Conservation (phyloP, 139 green algal genomes). For the Limnomonas spitsbergensis region DNA sequence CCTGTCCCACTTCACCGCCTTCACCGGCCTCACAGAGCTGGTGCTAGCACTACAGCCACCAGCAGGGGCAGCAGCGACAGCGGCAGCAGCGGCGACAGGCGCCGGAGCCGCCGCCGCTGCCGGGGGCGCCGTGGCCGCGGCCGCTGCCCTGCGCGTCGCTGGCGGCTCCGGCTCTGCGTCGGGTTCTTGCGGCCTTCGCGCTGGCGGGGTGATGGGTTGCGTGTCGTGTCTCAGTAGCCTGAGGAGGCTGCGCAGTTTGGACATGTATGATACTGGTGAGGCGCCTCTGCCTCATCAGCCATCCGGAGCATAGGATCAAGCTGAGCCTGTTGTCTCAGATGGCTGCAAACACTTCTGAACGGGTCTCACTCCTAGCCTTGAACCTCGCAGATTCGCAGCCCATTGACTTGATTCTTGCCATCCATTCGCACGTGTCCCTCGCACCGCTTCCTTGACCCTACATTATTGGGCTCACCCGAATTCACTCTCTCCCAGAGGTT, state of each 20-base stretch:
- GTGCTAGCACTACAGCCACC: constrained; percentile 1
- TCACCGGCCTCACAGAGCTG: constrained; percentile 3
- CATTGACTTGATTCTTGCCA: no score
- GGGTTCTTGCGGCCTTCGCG: background rate
- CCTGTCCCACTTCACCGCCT: background rate
- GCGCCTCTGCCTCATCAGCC: no score
- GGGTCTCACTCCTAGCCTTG: no score
- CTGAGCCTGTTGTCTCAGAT: no score
- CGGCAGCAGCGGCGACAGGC: background rate
- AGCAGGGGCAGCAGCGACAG: background rate
- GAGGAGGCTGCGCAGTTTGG: background rate
- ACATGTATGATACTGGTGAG: constrained; percentile 5
- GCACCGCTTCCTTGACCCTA: no score
- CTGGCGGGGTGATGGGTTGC: background rate
- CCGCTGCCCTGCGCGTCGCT: background rate
- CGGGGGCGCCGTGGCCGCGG: background rate
- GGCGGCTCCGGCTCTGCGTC: no score
- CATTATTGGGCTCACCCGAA: no score
- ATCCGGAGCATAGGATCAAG: no score
- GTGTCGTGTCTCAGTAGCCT: background rate
- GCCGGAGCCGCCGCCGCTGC: background rate
- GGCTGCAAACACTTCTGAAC: no score
- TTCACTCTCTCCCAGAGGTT: no score
- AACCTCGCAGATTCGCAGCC: no score
- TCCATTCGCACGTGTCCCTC: no score